These are phyloP conservation scores for Acrodontium crateriforme DNA, from an alignment of 2,329 filamentous ascomycete species.

Conservation along the genomic window DNA sequence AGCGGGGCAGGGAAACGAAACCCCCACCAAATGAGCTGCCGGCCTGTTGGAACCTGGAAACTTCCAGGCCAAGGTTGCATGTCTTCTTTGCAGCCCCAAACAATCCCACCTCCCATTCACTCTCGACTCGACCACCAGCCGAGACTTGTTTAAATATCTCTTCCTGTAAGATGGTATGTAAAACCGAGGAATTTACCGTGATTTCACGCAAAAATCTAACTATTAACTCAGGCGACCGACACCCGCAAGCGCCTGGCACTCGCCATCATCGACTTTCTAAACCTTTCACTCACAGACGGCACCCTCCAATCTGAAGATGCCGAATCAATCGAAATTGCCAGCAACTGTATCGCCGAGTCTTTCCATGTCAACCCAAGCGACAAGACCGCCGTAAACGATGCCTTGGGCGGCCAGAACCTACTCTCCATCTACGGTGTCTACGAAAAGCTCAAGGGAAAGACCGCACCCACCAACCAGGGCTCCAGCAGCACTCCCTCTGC, in stretches of 20 bases:
- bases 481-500: slow-evolving; percentile 20
- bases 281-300: slow-evolving; percentile 70
- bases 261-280: slow-evolving; percentile 91
- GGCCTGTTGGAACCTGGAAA: too few species aligned
- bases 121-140: too few species aligned
- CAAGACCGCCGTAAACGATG: slow-evolving; percentile 55
- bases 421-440: slow-evolving; percentile 89
- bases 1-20: too few species aligned
- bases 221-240: slow-evolving; percentile 22
- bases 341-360: slow-evolving; percentile 85
- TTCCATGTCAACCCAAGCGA: slow-evolving; percentile 89
- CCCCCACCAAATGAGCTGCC: too few species aligned
- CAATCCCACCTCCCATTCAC: too few species aligned
- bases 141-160: too few species aligned
- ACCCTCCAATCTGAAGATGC: slow-evolving; percentile 77
- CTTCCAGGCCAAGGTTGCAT: too few species aligned
- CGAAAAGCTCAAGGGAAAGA: slow-evolving; percentile 74
- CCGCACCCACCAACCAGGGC: slow-evolving; percentile 32
- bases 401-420: slow-evolving; percentile 75
- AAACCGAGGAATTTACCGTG: too few species aligned
- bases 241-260: slow-evolving; percentile 83
- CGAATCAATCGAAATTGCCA: slow-evolving; percentile 86
- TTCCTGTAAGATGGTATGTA: too few species aligned
- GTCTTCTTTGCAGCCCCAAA: too few species aligned
- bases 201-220: too few species aligned